These are phyloP conservation scores for Rossbeevera mucosa DNA, from an alignment of 768 basidiomycete genomes.

Conservation along the genomic window DNA sequence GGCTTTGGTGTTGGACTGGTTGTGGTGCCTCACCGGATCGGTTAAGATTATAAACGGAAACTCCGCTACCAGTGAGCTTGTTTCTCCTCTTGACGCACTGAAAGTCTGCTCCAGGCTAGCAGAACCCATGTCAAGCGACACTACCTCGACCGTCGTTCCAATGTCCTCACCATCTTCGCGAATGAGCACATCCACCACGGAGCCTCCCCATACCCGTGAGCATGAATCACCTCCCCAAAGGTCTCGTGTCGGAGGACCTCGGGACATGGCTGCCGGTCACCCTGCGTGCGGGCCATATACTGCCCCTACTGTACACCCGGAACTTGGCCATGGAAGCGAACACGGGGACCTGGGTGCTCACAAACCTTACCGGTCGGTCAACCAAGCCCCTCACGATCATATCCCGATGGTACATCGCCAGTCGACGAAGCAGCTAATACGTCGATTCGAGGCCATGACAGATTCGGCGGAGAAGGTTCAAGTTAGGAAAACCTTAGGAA, in stretches of 20 bases:
- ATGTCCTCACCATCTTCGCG: constrained; percentile 14
- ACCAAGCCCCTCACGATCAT: background rate
- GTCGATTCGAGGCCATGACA: constrained; percentile 47
- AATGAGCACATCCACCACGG: constrained; percentile 4
- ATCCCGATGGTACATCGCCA: constrained; percentile 23
- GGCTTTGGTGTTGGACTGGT: constrained; percentile 12
- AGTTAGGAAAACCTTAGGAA: constrained; percentile 10
- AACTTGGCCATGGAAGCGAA: background rate
- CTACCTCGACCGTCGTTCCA: constrained; percentile 10
- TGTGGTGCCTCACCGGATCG: background rate
- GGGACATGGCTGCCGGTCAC: constrained; percentile 8
- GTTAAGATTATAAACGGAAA: constrained; percentile 12
- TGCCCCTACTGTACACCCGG: background rate
- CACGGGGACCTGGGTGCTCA: background rate
- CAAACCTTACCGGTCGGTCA: constrained; percentile 1
- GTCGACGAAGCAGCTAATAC: constrained; percentile 52
- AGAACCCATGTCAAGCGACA: constrained; percentile 17
- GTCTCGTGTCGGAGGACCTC: constrained; percentile 19
- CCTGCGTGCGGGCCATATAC: background rate
- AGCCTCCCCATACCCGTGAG: background rate
- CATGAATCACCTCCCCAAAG: constrained; percentile 2
- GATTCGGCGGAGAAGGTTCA: constrained; percentile 7
- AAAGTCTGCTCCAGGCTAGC: background rate
- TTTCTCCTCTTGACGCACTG: background rate
- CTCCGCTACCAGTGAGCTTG: background rate